Evolutionary conservation across 2,329 filamentous ascomycete species (phyloP), one percentile per base, ranked within the genome.

Genomic region (Simplicillium sp.): DNA sequence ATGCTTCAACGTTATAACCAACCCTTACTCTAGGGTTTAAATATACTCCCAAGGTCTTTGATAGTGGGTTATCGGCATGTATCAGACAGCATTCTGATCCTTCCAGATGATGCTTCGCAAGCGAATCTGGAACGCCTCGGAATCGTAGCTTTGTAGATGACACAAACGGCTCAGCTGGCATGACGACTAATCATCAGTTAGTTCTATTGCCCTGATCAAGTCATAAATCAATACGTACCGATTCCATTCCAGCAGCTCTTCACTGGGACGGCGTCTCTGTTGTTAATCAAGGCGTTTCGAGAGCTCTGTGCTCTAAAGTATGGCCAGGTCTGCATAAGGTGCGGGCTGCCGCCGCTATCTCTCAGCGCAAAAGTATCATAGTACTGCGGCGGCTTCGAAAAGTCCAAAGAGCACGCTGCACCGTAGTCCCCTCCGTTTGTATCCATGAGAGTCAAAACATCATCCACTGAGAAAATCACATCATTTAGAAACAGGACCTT

Each of bases 21-120:
- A 87, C 82, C 8, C 80, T 68, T 11, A 87, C 82, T 11, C 71
- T 70, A 2, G 82, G 80, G 54, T 87, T 87, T 32, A 87, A 54
- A 56, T 69, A 87, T 6, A 86, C 75, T 38, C 82, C 78, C 41
- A 59, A 48, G 6, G 58, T 57, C 42, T 53, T 53, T 5, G 69
- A 70, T 4, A 79, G 60, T 2, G 74, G 75, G 50, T 86, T 87
- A 52, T 87, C 83, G 3, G 77, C 75, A 54, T 87, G 83, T 41
- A 87, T 78, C 39, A 89, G 72, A 58, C 85, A 89, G 64, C 84
- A 88, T 59, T 89, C 84, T 12, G 78, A 84, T n/a, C 71, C 84
- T 58, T 89, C 85, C 18, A 88, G 66, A 52, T 86, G 82, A 18
- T 65, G 52, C 7, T 58, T 52, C 3, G 76, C 77, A 2, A 90